Evolutionary conservation across 2,329 filamentous ascomycete genomes (phyloP).

Genomic region (Pseudophaeomoniella oleicola): DNA sequence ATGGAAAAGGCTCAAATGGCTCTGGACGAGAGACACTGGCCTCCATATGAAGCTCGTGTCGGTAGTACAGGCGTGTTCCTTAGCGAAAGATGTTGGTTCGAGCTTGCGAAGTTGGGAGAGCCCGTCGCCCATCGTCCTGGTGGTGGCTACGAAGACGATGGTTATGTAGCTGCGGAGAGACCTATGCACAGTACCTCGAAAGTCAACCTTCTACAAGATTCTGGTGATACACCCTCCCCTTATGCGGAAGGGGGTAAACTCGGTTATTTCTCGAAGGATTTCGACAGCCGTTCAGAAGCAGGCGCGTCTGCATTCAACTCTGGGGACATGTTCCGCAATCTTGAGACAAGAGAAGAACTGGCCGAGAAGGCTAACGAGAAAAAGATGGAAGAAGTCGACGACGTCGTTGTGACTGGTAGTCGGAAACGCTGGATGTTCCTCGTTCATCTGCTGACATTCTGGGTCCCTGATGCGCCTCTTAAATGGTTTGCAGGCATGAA

Average conservation of each 20-base stretch:
- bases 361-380: slow-evolving; percentile 90
- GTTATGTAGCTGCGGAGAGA: slow-evolving; percentile 12
- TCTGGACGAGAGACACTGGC: slow-evolving; percentile 88
- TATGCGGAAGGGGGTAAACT: slow-evolving; percentile 62
- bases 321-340: slow-evolving; percentile 95
- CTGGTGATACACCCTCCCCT: slow-evolving; percentile 33
- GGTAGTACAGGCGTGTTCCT: slow-evolving; percentile 90
- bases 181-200: slow-evolving; percentile 36
- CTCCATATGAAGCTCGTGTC: slow-evolving; percentile 74
- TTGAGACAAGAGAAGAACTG: slow-evolving; percentile 88
- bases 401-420: slow-evolving; percentile 58
- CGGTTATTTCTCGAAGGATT: slow-evolving; percentile 66
- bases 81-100: slow-evolving; percentile 90
- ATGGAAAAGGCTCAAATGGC: slow-evolving; percentile 80
- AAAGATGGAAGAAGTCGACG: slow-evolving; percentile 79
- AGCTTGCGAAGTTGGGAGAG: slow-evolving; percentile 64
- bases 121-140: slow-evolving; percentile 42
- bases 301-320: slow-evolving; percentile 80
- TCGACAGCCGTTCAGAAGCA: slow-evolving; percentile 79
- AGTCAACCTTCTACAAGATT: slow-evolving; percentile 36
- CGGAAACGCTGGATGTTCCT: slow-evolving; percentile 84
- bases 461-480: slow-evolving; percentile 72
- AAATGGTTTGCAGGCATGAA: slow-evolving; percentile 67
- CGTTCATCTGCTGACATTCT: slow-evolving; percentile 74
- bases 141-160: slow-evolving; percentile 41